Evolutionary conservation across 1,139 yeast species (phyloP), one percentile per base, ranked within the genome.

Genomic region (Saccharomyces hybrid): DNA sequence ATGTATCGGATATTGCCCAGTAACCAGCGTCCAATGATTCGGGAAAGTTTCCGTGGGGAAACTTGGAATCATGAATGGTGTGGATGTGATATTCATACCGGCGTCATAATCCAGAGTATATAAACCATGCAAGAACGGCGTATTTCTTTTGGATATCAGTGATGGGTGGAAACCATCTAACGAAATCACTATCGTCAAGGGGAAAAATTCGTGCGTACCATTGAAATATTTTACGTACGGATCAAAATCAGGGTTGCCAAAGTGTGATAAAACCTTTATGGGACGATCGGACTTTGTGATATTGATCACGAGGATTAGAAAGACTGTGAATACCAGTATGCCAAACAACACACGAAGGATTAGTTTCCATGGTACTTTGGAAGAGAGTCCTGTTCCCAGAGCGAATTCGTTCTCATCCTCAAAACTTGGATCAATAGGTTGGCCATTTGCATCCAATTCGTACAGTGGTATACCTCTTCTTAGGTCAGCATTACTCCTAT

Each of bases 1-100:
- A 55, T 84, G 82, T 1, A 84, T 78, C 0, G 98, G 97, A 57
- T 83, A 81, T 52, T 87, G 71, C 0, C 98, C 98, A 0, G 97
- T 91, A 0, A 87, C 84, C 61, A 91, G 68, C 0, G 96, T 83
- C 95, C 96, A 91, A 68, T 89, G 96, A 67, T 91, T 90, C 0
- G 96, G 95, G 64, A 88, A 88, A 0, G 96, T 88, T 42, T 90
- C 86, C 0, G 95, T 81, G 1, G 97, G 97, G 69, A 90, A 90
- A 4, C 89, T 80, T 0, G 97, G 96, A 3, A 72, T 73, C 93
- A 91, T 87, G 65, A 81, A 89, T 0, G 97, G 96, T 3, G 62
- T 51, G 24, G 54, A 53, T 2, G 95, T 82, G 4, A 87, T 87
- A 61, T 78, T 81, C 44, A 38, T 38, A 16, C 26, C 26, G 2